Evolutionary conservation across 2,329 filamentous ascomycete genomes (phyloP).

Genomic region (Monosporascus sp.): DNA sequence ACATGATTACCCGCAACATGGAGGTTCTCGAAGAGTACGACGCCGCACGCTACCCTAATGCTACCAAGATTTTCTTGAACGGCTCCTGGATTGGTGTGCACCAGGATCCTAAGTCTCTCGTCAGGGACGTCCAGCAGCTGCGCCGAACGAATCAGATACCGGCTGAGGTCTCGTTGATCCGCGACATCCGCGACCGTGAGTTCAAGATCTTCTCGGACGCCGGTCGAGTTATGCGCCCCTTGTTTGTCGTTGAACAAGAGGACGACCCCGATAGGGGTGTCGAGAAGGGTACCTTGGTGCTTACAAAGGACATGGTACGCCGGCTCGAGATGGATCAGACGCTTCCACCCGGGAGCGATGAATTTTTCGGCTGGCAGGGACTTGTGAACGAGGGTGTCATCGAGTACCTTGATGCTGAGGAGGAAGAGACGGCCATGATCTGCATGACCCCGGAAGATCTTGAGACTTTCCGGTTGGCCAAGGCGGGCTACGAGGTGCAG

Average conservation of each 20-base stretch:
- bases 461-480: conserved; percentile 67
- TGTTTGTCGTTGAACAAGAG: conserved; percentile 91
- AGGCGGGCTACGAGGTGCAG: conserved; percentile 57
- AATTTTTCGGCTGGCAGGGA: conserved; percentile 82
- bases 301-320: conserved; percentile 77
- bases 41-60: conserved; percentile 76
- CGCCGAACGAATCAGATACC: conserved; percentile 79
- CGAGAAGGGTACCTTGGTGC: conserved; percentile 64
- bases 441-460: conserved; percentile 97
- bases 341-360: conserved; percentile 51
- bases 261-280: conserved; percentile 60
- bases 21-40: conserved; percentile 95
- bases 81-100: conserved; percentile 97
- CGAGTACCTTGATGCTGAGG: conserved; percentile 95
- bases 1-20: conserved; percentile 95
- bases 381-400: conserved; percentile 80
- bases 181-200: conserved; percentile 93
- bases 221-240: conserved; percentile 85
- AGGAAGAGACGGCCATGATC: conserved; percentile 98
- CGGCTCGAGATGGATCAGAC: conserved; percentile 70
- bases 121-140: conserved; percentile 70
- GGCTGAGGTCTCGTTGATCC: conserved; percentile 88
- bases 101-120: conserved; percentile 79
- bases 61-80: conserved; percentile 97
- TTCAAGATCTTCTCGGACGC: conserved; percentile 99